Percentiles rank a stretch among this genome's conserved stretches.
Conservation (phyloP, 1,139 yeast species). For the Komagataea norvegica region DNA sequence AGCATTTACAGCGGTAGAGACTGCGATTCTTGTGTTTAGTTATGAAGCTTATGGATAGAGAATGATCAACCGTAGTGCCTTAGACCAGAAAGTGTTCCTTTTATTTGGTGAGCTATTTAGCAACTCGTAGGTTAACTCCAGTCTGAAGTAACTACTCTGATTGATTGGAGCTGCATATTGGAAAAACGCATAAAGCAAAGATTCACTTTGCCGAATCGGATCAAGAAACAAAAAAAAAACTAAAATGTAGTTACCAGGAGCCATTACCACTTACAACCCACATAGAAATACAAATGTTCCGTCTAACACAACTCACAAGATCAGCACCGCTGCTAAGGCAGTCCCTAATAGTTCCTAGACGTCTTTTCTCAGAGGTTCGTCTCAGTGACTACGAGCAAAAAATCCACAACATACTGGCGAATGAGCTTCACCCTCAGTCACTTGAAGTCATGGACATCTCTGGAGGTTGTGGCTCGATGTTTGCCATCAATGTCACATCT, state of each 20-base stretch:
- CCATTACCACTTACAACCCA: background rate
- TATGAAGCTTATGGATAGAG: conserved; percentile 1
- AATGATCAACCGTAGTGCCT: no score
- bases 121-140: no score
- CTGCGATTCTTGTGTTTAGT: background rate
- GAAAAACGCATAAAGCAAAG: no score
- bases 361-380: conserved; percentile 18
- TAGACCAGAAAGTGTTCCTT: no score
- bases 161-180: no score
- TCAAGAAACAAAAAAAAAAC: background rate
- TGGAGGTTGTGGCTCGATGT: conserved; percentile 99
- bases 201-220: background rate
- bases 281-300: no score
- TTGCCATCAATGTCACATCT: conserved; percentile 77
- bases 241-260: background rate
- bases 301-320: no score
- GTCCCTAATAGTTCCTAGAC: background rate
- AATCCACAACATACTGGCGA: conserved; percentile 51
- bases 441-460: conserved; percentile 76
- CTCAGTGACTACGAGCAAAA: conserved; percentile 65
- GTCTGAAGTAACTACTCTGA: no score
- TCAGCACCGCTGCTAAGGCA: conserved; percentile 6
- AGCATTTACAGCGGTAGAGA: conserved; percentile 17
- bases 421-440: conserved; percentile 52
- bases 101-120: no score